Evolutionary conservation across 441 rosid species (phyloP).

Genomic region (Cnidoscolus chayamansa): DNA sequence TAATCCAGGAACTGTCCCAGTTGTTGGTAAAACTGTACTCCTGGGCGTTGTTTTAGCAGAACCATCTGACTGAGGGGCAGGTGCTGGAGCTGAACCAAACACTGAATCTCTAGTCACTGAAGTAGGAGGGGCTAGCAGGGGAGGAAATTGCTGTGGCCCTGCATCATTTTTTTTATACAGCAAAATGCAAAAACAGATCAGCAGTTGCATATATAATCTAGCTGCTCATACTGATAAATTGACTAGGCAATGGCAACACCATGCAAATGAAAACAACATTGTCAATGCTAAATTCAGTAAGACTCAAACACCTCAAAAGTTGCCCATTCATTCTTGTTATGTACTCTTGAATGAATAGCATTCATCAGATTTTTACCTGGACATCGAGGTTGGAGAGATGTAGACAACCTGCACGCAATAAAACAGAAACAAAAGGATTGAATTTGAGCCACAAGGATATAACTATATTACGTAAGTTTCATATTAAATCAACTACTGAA

Average conservation of each 20-base stretch:
- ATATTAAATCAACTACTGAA: slow-evolving; percentile 3
- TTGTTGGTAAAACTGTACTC: slow-evolving; percentile 45
- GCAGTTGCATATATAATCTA: not conserved
- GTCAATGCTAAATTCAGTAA: not conserved
- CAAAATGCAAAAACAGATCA: slow-evolving; percentile 9
- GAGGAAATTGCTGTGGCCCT: slow-evolving; percentile 67
- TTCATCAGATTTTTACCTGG: slow-evolving; percentile 51
- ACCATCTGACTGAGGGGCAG: slow-evolving; percentile 51
- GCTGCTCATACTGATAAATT: not conserved
- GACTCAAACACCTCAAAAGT: not conserved
- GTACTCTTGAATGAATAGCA: not conserved
- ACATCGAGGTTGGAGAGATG: slow-evolving; percentile 78
- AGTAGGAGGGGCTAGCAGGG: slow-evolving; percentile 76
- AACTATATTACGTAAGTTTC: not conserved
- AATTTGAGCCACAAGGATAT: not conserved
- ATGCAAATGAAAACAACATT: not conserved
- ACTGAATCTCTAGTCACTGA: slow-evolving; percentile 42
- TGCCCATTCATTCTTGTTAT: not conserved
- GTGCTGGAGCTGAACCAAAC: slow-evolving; percentile 56
- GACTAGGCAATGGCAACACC: not conserved
- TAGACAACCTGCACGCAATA: slow-evolving; percentile 52
- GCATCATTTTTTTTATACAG: slow-evolving; percentile 31
- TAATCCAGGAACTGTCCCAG: slow-evolving; percentile 55
- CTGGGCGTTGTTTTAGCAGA: slow-evolving; percentile 36
- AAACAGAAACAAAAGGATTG: slow-evolving; percentile 4